Evolutionary conservation across 2,329 filamentous ascomycete species (phyloP).

Genomic region (Trichophaea hybrida): DNA sequence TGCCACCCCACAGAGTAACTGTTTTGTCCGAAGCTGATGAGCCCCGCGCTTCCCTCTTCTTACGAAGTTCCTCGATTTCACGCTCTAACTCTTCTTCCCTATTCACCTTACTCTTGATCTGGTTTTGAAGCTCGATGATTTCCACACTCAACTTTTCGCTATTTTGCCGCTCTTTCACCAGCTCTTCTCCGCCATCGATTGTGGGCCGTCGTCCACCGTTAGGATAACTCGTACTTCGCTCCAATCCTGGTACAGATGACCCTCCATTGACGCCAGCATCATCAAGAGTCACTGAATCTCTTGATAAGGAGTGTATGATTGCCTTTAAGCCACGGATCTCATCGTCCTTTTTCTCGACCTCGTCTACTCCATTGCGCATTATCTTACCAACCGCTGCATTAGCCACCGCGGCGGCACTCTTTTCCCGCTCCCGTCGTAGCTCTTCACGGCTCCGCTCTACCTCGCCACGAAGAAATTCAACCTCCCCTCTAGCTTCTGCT

Average conservation of each 20-base stretch:
- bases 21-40: constrained; percentile 27
- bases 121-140: constrained; percentile 58
- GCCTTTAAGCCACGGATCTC: constrained; percentile 94
- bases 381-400: constrained; percentile 25
- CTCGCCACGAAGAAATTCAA: constrained; percentile 87
- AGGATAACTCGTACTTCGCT: neutral
- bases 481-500: constrained; percentile 86
- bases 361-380: constrained; percentile 40
- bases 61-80: constrained; percentile 46
- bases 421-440: constrained; percentile 74
- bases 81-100: constrained; percentile 77
- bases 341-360: constrained; percentile 87
- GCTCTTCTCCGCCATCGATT: constrained; percentile 32
- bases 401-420: constrained; percentile 45
- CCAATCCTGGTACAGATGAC: constrained; percentile 6
- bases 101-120: constrained; percentile 55
- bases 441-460: constrained; percentile 84
- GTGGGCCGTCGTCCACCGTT: neutral
- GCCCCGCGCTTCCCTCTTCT: constrained; percentile 34
- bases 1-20: constrained; percentile 16
- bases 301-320: constrained; percentile 88
- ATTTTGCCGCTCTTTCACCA: constrained; percentile 44
- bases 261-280: constrained; percentile 8
- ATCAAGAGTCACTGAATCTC: constrained; percentile 43
- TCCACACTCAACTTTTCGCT: constrained; percentile 65